phyloP scores from a whole-genome alignment of 179 eudicot genomes.

The Amaranthus tricolor region DNA sequence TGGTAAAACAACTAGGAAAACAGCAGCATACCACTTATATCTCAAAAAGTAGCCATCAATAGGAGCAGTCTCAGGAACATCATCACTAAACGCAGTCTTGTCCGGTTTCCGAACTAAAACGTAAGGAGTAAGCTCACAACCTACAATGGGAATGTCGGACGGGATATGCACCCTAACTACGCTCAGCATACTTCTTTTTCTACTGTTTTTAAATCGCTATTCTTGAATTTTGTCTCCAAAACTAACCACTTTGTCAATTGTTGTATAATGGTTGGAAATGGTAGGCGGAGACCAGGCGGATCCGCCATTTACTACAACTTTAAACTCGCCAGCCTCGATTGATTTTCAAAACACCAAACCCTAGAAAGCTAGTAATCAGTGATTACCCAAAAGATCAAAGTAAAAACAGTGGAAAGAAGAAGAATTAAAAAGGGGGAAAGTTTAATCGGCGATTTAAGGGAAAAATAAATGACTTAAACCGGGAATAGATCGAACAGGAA shows the following conservation, averaged over 20 bases:
- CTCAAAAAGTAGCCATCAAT: slow-evolving; percentile 76
- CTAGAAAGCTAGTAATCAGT: background rate
- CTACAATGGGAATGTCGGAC: slow-evolving; percentile 98
- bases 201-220: slow-evolving; percentile 11
- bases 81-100: slow-evolving; percentile 56
- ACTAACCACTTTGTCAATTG: slow-evolving; percentile 22
- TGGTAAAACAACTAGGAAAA: background rate
- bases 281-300: slow-evolving; percentile 52
- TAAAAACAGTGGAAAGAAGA: background rate
- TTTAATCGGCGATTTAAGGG: slow-evolving; percentile 9
- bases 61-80: slow-evolving; percentile 67
- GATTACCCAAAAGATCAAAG: background rate
- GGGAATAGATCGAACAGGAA: slow-evolving; percentile 18
- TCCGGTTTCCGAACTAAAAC: slow-evolving; percentile 68
- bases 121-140: slow-evolving; percentile 93
- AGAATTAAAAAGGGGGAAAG: background rate
- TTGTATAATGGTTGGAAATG: background rate
- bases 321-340: slow-evolving; percentile 50
- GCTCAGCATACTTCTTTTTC: slow-evolving; percentile 67
- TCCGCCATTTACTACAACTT: slow-evolving; percentile 57
- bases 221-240: background rate
- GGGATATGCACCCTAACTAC: slow-evolving; percentile 89
- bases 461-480: slow-evolving; percentile 2
- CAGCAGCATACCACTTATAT: slow-evolving; percentile 72
- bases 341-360: slow-evolving; percentile 5